Percentiles rank a stretch among this genome's conserved stretches.
Conservation (phyloP, 345 rosid genomes). For the Lepidium africanum region DNA sequence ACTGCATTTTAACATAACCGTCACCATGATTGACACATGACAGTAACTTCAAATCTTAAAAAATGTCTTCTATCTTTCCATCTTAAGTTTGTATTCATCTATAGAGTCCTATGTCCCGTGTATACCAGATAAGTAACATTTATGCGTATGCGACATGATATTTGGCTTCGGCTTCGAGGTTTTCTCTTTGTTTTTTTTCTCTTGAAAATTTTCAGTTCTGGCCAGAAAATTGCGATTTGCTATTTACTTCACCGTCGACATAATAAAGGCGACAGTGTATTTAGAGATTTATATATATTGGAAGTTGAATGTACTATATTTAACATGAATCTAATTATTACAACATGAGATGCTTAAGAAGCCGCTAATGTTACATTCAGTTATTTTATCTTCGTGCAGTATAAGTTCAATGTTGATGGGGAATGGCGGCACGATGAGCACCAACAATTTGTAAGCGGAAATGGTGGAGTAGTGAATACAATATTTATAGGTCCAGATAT, state of each 20-base stretch:
- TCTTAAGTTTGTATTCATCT: not conserved
- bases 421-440: constrained; percentile 89
- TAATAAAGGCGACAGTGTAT: not conserved
- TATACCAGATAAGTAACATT: not conserved
- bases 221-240: not conserved
- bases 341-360: not conserved
- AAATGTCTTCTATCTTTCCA: not conserved
- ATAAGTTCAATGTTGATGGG: constrained; percentile 84
- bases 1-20: not conserved
- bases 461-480: constrained; percentile 69
- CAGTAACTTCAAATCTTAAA: not conserved
- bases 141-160: not conserved
- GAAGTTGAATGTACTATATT: not conserved
- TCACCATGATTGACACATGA: not conserved
- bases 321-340: not conserved
- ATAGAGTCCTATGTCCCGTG: not conserved
- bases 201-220: not conserved
- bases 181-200: not conserved
- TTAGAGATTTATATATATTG: not conserved
- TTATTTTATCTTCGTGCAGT: constrained; percentile 49
- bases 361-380: constrained; percentile 14
- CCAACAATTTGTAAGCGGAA: constrained; percentile 46
- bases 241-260: not conserved
- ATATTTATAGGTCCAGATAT: constrained; percentile 44
- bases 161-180: not conserved